Percentiles rank a stretch among this genome's conserved stretches.
phyloP scores from a whole-genome alignment of 495 filamentous ascomycete species.

The Neurospora hispaniola region DNA sequence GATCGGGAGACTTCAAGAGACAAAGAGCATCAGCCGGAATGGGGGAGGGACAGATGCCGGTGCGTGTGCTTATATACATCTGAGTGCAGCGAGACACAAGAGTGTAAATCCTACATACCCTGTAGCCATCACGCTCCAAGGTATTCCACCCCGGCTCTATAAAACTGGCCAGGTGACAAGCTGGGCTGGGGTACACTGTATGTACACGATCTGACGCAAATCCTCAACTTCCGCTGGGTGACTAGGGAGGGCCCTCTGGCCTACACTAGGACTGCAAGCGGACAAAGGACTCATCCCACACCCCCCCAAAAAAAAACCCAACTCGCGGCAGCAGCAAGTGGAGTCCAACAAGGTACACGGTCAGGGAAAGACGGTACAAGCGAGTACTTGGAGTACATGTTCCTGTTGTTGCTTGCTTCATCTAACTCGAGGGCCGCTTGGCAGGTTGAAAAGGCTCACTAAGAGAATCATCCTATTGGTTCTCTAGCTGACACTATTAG shows the following conservation, averaged over 20 bases:
- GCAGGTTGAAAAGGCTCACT: constrained; percentile 17
- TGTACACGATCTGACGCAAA: background rate
- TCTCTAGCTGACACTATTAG: background rate
- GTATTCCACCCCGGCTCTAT: background rate
- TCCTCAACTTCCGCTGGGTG: background rate
- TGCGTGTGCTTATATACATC: background rate
- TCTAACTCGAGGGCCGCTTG: constrained; percentile 2
- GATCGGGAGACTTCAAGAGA: background rate
- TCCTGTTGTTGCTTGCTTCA: background rate
- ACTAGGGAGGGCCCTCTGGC: background rate
- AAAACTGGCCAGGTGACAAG: background rate
- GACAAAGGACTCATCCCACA: background rate
- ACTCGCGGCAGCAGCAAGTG: background rate
- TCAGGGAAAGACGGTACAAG: background rate
- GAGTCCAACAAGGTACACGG: background rate
- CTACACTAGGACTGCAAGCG: background rate
- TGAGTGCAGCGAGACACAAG: background rate
- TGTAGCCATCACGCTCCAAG: background rate
- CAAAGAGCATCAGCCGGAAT: background rate
- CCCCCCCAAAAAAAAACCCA: background rate
- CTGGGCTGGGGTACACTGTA: background rate
- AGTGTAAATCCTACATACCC: background rate
- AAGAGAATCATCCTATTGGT: constrained; percentile 20
- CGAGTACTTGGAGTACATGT: background rate
- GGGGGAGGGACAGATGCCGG: background rate